phyloP scores from a whole-genome alignment of 371 early-diverging fungal species.

The Mucor saturninus region DNA sequence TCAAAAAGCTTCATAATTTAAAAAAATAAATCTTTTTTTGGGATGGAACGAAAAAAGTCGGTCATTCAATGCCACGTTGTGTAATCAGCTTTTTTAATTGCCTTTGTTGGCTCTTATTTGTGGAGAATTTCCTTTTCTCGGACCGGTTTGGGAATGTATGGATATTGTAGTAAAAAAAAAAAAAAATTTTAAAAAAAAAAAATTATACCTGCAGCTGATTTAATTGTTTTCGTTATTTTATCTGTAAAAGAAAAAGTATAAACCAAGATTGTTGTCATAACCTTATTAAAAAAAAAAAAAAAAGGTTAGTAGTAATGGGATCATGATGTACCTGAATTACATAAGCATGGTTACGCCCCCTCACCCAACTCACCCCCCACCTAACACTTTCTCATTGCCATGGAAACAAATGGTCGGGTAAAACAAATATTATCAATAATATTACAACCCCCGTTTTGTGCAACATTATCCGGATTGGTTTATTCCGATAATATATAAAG shows the following conservation, averaged over 20 bases:
- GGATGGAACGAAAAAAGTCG: background rate
- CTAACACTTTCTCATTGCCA: background rate
- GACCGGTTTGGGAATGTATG: background rate
- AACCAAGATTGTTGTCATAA: background rate
- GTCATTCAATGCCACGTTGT: slow-evolving; percentile 5
- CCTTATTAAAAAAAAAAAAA: background rate
- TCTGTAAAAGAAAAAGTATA: background rate
- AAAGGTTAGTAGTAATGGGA: too few species aligned
- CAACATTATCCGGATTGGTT: slow-evolving; percentile 30
- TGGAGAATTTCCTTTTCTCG: slow-evolving; percentile 5
- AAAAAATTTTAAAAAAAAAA: too few species aligned
- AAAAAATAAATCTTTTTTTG: background rate
- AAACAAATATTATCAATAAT: background rate
- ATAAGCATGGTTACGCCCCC: too few species aligned
- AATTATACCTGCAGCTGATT: too few species aligned
- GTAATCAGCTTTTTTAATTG: background rate
- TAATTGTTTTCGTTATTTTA: background rate
- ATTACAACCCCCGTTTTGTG: slow-evolving; percentile 16
- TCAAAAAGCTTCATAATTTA: slow-evolving; percentile 3
- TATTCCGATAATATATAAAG: slow-evolving; percentile 20
- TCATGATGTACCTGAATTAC: too few species aligned
- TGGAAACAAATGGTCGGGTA: background rate
- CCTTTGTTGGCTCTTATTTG: background rate
- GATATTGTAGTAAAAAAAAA: too few species aligned
- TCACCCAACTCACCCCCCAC: too few species aligned